Base-by-base conservation (phyloP, 2,329 filamentous ascomycete species). In the Pseudopithomyces maydicus region DNA sequence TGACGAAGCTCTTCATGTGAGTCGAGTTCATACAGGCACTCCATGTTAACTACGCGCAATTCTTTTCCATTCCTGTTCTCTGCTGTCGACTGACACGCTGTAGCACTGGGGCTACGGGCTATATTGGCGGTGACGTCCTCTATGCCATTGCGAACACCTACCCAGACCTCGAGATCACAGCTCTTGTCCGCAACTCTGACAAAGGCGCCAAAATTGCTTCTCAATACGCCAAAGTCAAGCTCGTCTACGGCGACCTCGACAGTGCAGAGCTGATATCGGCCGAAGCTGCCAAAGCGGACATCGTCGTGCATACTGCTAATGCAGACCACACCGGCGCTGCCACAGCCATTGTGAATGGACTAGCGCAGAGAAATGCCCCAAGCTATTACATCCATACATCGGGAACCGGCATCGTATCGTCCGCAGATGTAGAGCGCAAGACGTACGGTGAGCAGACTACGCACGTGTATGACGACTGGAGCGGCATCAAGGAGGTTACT, bases 381-480 rank as follows among this genome's bases (percentile, higher is more conserved):
- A 79, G 77, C 2, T 82, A 79, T 61, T 78, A 81, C 66, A 77
- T 87, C 29, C 84, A 87, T 61, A 81, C 80, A 0, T 81, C 81
- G 2, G 84, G 85, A 0, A 84, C 84, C 0, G 84, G 83, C 1
- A 81, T 85, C n/a, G 73, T 87, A 6, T 76, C 75, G 22, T 82
- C 78, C 70, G 75, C 78, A 26, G 84, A 87, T 59, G 72, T 77
- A 20, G 74, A 78, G 20, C 69, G 73, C 0, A 72, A 77, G 17
- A 78, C 72, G 0, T 81, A 77, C 12, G 84, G 85, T 17, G 73
- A 81, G 47, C 66, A 62, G 0, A 72, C 76, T 0, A 78, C 82
- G 36, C 81, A 81, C 54, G 71, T 79, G 2, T 89, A 87, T 73
- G 77, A 87, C 65, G 88, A 90, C 62, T 79, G 85, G 64, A 78